A percentile compares a stretch with the other conserved stretches of the same genome.
These are phyloP conservation scores for Jamesozyma piceae DNA, from an alignment of 805 yeast genomes.

Conservation along the genomic window DNA sequence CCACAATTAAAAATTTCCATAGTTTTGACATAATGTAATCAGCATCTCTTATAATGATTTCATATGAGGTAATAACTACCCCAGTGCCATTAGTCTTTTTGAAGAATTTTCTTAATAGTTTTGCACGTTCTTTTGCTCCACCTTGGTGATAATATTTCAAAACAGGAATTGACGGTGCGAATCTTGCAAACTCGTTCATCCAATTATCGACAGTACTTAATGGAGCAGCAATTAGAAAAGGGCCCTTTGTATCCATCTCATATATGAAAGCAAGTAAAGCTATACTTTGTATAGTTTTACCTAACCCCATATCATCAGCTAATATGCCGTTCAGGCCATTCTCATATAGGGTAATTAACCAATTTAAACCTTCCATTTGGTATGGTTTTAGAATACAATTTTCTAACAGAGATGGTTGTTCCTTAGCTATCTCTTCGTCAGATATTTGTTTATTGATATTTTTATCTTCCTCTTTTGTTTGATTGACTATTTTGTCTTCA, in stretches of 20 bases:
- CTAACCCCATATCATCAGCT: constrained; percentile 97
- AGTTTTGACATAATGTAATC: constrained; percentile 39
- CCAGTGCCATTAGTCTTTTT: constrained; percentile 31
- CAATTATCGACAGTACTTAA: constrained; percentile 81
- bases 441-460: constrained; percentile 12
- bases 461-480: constrained; percentile 19
- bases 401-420: constrained; percentile 47
- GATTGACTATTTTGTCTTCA: constrained; percentile 6
- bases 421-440: constrained; percentile 13
- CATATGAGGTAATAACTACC: constrained; percentile 74
- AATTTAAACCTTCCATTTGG: constrained; percentile 82
- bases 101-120: constrained; percentile 35
- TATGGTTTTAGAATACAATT: constrained; percentile 67
- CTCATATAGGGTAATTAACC: constrained; percentile 82
- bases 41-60: constrained; percentile 64
- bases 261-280: constrained; percentile 65
- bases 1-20: constrained; percentile 86
- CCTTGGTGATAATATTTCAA: constrained; percentile 56
- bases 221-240: constrained; percentile 72
- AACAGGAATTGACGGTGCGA: constrained; percentile 62
- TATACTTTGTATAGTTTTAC: constrained; percentile 86
- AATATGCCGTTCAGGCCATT: constrained; percentile 91
- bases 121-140: constrained; percentile 33
- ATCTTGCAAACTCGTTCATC: constrained; percentile 59
- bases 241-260: constrained; percentile 72